Conservation (phyloP, 768 basidiomycete genomes). For the Leccinellum luteum region DNA sequence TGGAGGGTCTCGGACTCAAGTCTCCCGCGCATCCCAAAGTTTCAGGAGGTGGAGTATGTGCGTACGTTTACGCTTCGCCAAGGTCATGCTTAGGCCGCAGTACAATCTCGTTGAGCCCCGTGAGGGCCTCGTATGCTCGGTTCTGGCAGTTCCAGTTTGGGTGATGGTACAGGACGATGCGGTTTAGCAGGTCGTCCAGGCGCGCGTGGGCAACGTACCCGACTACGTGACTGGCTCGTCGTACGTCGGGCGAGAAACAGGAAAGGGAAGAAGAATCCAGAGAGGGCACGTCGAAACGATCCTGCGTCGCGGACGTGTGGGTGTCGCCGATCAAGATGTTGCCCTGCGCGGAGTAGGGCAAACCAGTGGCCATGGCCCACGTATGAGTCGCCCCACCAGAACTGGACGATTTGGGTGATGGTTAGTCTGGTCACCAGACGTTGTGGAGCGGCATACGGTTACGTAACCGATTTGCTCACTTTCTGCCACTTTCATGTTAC, state of each 20-base stretch:
- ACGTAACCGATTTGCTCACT: not conserved
- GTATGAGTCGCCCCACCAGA: too few species aligned
- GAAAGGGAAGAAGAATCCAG: too few species aligned
- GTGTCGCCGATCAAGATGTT: not conserved
- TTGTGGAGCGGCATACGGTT: not conserved
- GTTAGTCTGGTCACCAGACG: too few species aligned
- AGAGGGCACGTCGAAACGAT: not conserved
- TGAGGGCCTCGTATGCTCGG: too few species aligned
- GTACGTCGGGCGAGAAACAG: too few species aligned
- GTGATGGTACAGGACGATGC: constrained; percentile 14
- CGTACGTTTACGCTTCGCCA: not conserved
- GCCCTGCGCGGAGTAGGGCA: too few species aligned
- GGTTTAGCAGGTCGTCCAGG: constrained; percentile 8
- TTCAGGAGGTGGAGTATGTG: too few species aligned
- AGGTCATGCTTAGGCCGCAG: too few species aligned
- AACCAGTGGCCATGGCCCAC: too few species aligned
- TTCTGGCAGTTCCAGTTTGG: constrained; percentile 28
- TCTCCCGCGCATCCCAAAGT: too few species aligned
- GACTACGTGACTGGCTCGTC: constrained; percentile 13
- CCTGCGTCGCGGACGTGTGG: not conserved
- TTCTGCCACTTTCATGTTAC: constrained; percentile 32
- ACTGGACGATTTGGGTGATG: too few species aligned
- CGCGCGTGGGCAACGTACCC: constrained; percentile 17
- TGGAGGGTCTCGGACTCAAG: not conserved
- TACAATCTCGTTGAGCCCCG: too few species aligned